Evolutionary conservation across 2,329 filamentous ascomycete species (phyloP), one percentile per base, ranked within the genome.

Genomic region (Pestalotiopsis fici): DNA sequence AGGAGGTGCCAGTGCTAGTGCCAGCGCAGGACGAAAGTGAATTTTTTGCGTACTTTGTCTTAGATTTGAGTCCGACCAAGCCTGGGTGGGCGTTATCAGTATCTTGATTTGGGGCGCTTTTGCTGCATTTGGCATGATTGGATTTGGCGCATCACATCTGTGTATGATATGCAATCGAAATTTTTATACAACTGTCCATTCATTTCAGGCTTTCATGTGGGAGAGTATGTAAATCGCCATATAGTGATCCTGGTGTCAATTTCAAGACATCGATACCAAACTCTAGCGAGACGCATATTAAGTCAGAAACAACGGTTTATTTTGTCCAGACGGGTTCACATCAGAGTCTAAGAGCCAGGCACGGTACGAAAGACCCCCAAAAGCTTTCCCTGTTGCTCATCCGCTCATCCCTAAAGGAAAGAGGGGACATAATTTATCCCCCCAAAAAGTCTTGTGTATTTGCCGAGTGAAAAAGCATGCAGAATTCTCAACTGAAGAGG

Each of bases 331-430:
- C 84, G 82, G 83, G 81, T 80, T 82, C 80, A 82, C 81, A 84
- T 83, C 81, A 84, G 82, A 86, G 82, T 86, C 85, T 86, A 86
- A 83, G 77, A 82, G 83, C 83, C 80, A 81, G 83, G 82, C 79
- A 77, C 76, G 79, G 75, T 31, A 21, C 28, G 73, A 79, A 77
- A 75, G 80, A 81, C 80, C 79, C 83, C 80, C 81, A 82, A 82
- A 80, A 83, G 82, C 82, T 81, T 78, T 82, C 76, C 79, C 78
- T 81, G 37, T 75, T 77, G 77, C 72, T 72, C 69, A 69, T 73
- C 73, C 74, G 72, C 73, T 73, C 71, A 69, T 72, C 59, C 59
- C 54, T 64, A 50, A 54, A 65, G 63, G 54, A 73, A 73, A 74
- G 74, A 74, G 71, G 73, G 77, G 75, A 76, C 11, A 64, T 43